These are phyloP conservation scores for Epichloe hybrida DNA, from an alignment of 2,329 filamentous ascomycete species.

Conservation along the genomic window DNA sequence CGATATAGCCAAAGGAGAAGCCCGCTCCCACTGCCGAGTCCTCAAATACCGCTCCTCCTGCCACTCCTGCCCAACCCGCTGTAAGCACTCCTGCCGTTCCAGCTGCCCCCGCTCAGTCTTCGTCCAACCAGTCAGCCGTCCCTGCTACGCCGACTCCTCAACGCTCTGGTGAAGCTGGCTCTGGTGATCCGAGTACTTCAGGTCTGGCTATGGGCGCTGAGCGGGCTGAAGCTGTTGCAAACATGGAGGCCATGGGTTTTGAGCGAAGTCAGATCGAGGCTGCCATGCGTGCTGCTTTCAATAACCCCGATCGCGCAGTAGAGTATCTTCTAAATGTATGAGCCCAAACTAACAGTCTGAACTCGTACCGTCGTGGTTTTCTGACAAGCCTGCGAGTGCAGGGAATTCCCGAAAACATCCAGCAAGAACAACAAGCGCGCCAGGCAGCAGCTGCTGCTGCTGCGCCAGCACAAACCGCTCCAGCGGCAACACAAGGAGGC, in stretches of 20 bases:
- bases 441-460: constrained; percentile 29
- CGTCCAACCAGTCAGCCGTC: constrained; percentile 34
- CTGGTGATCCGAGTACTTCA: constrained; percentile 43
- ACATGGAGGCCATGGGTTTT: constrained; percentile 98
- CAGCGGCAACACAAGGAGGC: constrained; percentile 24
- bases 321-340: constrained; percentile 79
- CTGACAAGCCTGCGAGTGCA: constrained; percentile 20
- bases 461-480: constrained; percentile 15
- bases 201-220: constrained; percentile 78
- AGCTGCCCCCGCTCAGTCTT: constrained; percentile 23
- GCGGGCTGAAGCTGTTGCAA: constrained; percentile 67
- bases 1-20: constrained; percentile 50
- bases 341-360: constrained; percentile 19
- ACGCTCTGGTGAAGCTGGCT: constrained; percentile 21
- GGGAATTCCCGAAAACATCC: constrained; percentile 82
- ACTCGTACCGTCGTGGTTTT: background rate
- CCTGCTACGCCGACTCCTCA: constrained; percentile 43
- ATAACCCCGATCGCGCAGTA: constrained; percentile 92
- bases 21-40: constrained; percentile 37
- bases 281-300: constrained; percentile 91
- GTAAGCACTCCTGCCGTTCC: constrained; percentile 49
- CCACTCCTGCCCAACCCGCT: constrained; percentile 41
- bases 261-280: constrained; percentile 75
- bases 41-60: constrained; percentile 43
- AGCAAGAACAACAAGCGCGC: constrained; percentile 51